Percentiles rank a stretch among this genome's conserved stretches.
phyloP scores from a whole-genome alignment of 2,329 filamentous ascomycete species.

The Fusarium sp. region DNA sequence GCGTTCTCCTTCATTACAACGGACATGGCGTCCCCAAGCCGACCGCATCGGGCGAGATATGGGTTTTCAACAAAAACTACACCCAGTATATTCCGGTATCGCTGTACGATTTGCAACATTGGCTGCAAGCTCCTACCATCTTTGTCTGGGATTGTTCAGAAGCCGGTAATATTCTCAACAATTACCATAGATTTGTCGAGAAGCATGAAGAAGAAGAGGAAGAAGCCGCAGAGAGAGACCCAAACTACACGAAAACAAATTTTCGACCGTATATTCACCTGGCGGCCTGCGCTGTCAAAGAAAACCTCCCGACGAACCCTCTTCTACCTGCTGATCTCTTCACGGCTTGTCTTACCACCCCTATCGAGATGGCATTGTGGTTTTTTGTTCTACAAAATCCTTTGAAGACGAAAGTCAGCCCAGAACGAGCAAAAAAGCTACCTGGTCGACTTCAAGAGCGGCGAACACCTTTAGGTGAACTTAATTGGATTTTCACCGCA shows the following conservation, averaged over 20 bases:
- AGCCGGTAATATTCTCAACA: conserved; percentile 92
- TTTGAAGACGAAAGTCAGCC: conserved; percentile 72
- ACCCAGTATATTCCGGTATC: conserved; percentile 99
- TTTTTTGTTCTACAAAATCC: conserved; percentile 97
- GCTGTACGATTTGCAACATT: conserved; percentile 92
- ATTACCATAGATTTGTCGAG: conserved; percentile 93
- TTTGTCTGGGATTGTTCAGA: conserved; percentile 99
- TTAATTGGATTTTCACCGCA: conserved; percentile 99
- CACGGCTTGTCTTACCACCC: conserved; percentile 93
- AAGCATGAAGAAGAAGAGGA: conserved; percentile 93
- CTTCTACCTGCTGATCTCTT: conserved; percentile 94
- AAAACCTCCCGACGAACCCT: conserved; percentile 95
- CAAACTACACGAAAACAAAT: conserved; percentile 82
- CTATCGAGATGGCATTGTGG: conserved; percentile 95
- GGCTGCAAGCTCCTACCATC: conserved; percentile 93
- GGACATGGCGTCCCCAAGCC: conserved; percentile 97
- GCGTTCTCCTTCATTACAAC: conserved; percentile 98
- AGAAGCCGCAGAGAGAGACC: conserved; percentile 79
- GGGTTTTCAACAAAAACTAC: conserved; percentile 99
- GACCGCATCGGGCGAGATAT: conserved; percentile 95
- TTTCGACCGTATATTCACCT: conserved; percentile 83
- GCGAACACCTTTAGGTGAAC: conserved; percentile 90
- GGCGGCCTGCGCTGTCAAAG: conserved; percentile 88
- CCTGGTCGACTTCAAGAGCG: conserved; percentile 93
- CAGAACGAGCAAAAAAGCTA: conserved; percentile 87